Conservation (phyloP, 345 rosid species). For the Lepidium aucheri region DNA sequence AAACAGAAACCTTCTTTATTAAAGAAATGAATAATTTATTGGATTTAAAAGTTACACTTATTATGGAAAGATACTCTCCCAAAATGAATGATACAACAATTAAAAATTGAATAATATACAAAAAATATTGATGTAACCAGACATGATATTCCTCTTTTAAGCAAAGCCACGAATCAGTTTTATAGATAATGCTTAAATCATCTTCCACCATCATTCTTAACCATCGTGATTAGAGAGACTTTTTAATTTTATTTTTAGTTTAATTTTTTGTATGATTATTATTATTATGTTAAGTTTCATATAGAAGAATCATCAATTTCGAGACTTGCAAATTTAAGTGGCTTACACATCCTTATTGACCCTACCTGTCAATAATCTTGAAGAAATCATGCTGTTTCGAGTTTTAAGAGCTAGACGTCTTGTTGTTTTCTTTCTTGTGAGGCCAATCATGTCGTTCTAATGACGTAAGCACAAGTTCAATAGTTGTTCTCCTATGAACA, state of each 20-base stretch:
- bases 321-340: not conserved
- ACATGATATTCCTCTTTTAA: constrained; percentile 5
- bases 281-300: not conserved
- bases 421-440: not conserved
- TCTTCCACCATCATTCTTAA: constrained; percentile 24
- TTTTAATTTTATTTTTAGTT: not conserved
- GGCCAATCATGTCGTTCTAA: not conserved
- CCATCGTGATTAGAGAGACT: constrained; percentile 12
- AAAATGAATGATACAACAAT: not conserved
- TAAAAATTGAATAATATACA: not conserved
- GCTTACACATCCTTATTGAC: constrained; percentile 7
- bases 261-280: not conserved
- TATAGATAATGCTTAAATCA: constrained; percentile 24
- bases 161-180: constrained; percentile 6
- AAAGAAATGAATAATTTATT: too few relatives aligned
- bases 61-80: not conserved
- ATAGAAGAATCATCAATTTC: constrained; percentile 9
- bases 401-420: not conserved
- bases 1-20: too few relatives aligned
- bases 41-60: too few relatives aligned
- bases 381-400: constrained; percentile 12
- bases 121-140: constrained; percentile 5
- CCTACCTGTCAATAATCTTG: not conserved
- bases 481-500: not conserved
- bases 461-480: not conserved